A percentile compares a stretch with the other conserved stretches of the same genome.
Evolutionary conservation across 441 rosid genomes (phyloP).

Genomic region (Jatropha podagrica): DNA sequence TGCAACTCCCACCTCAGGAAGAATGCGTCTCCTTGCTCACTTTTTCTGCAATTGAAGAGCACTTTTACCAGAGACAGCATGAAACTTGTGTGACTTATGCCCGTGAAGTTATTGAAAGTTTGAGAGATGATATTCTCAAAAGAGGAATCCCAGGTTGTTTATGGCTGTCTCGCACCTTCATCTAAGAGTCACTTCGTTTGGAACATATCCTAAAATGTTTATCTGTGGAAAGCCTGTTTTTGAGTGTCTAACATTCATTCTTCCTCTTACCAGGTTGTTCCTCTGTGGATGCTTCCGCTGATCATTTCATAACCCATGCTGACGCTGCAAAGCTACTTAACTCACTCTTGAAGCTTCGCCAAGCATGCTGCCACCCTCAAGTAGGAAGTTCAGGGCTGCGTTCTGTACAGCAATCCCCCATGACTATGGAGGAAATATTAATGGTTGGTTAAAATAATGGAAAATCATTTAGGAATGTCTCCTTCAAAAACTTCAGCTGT

Average conservation of each 20-base stretch:
- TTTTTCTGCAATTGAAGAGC: constrained; percentile 92
- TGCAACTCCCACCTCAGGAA: constrained; percentile 92
- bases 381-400: constrained; percentile 97
- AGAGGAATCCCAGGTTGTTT: constrained; percentile 63
- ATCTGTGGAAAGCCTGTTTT: constrained; percentile 8
- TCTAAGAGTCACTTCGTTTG: constrained; percentile 16
- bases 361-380: constrained; percentile 99
- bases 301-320: constrained; percentile 69
- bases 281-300: constrained; percentile 39
- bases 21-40: constrained; percentile 88
- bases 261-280: constrained; percentile 45
- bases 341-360: constrained; percentile 98
- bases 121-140: constrained; percentile 76
- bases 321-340: constrained; percentile 89
- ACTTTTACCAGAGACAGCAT: constrained; percentile 95
- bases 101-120: constrained; percentile 76
- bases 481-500: constrained; percentile 10
- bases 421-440: constrained; percentile 95
- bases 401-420: constrained; percentile 89
- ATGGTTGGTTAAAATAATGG: constrained; percentile 46
- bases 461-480: constrained; percentile 11
- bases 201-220: constrained; percentile 7
- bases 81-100: constrained; percentile 95
- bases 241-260: constrained; percentile 19
- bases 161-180: constrained; percentile 28